A percentile compares a stretch with the other conserved stretches of the same genome.
Conservation (phyloP, 177 flowering plant genomes). For the Telopea speciosissima region DNA sequence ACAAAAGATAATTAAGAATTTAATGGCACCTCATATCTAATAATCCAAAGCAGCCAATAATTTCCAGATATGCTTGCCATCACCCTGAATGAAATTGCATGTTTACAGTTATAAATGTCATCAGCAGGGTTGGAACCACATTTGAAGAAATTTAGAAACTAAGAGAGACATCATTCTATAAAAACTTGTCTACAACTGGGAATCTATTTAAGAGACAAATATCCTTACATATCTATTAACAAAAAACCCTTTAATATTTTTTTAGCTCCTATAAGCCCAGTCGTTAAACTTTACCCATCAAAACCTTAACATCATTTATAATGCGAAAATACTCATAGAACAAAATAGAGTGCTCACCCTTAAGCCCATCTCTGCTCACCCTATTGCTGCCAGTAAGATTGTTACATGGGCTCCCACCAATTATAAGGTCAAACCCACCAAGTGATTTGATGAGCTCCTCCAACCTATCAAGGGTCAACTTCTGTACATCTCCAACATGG, state of each 20-base stretch:
- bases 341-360: constrained; percentile 55
- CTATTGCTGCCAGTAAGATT: constrained; percentile 74
- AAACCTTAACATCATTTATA: constrained; percentile 24
- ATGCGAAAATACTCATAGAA: constrained; percentile 56
- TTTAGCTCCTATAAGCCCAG: not conserved
- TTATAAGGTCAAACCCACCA: constrained; percentile 61
- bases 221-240: too few species aligned
- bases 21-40: too few species aligned
- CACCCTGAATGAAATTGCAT: not conserved
- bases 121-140: not conserved
- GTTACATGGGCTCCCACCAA: constrained; percentile 85
- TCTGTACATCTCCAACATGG: constrained; percentile 48
- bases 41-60: too few species aligned
- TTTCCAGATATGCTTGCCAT: not conserved
- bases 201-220: not conserved
- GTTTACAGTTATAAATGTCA: not conserved
- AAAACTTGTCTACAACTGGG: not conserved
- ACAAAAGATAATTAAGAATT: too few species aligned
- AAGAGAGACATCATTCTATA: not conserved
- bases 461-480: constrained; percentile 26
- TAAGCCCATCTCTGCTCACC: constrained; percentile 53
- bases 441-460: constrained; percentile 28
- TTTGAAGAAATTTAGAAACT: too few species aligned
- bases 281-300: not conserved
- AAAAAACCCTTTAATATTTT: too few species aligned